phyloP scores from a whole-genome alignment of 2,329 filamentous ascomycete species.

The Hypoxylon sp. region DNA sequence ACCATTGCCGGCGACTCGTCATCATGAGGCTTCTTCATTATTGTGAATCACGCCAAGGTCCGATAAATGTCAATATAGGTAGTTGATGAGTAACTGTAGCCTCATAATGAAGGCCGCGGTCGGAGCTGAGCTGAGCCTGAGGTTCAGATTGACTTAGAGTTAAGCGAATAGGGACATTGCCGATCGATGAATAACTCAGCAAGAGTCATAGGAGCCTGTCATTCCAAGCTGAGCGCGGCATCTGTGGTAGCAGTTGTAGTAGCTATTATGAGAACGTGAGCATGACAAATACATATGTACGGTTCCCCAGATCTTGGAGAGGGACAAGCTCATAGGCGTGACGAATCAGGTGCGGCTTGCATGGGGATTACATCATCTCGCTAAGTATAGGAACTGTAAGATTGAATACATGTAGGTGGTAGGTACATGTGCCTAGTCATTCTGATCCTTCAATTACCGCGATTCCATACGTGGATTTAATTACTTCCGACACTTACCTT shows the following conservation, averaged over 20 bases:
- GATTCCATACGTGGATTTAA: background rate
- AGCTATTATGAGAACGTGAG: slow-evolving; percentile 23
- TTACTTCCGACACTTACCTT: slow-evolving; percentile 17
- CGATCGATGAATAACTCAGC: background rate
- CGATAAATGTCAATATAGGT: background rate
- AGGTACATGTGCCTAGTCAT: background rate
- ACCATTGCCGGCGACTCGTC: slow-evolving; percentile 24
- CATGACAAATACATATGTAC: slow-evolving; percentile 29
- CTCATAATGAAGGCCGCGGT: background rate
- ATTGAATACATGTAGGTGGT: slow-evolving; percentile 21
- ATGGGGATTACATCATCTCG: slow-evolving; percentile 20
- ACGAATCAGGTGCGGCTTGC: slow-evolving; percentile 18
- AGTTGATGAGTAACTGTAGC: background rate
- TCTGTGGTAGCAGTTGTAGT: background rate
- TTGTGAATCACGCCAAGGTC: background rate
- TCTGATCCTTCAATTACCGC: slow-evolving; percentile 16
- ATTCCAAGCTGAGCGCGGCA: slow-evolving; percentile 26
- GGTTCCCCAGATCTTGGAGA: slow-evolving; percentile 8
- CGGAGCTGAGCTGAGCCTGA: slow-evolving; percentile 1
- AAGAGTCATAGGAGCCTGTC: background rate
- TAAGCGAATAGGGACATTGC: slow-evolving; percentile 16
- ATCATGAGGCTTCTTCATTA: slow-evolving; percentile 25
- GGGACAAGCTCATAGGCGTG: slow-evolving; percentile 8
- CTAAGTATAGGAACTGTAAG: slow-evolving; percentile 12
- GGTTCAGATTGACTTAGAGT: slow-evolving; percentile 1